Evolutionary conservation across 2,329 filamentous ascomycete species (phyloP), one percentile per base, ranked within the genome.

Genomic region (Leptographium radiaticola): DNA sequence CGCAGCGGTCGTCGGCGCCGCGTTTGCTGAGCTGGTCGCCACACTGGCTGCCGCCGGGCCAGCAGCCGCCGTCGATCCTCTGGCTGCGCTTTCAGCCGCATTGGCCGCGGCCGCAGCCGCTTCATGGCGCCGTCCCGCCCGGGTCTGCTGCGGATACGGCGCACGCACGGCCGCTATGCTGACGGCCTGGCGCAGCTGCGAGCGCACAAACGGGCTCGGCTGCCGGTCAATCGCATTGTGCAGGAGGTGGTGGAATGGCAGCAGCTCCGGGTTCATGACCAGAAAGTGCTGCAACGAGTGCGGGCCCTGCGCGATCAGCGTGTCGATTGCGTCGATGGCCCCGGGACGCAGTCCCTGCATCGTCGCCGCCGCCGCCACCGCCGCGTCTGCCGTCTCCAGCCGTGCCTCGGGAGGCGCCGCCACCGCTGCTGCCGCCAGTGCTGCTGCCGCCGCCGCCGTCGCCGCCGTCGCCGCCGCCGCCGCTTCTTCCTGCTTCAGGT

Each of bases 401-500:
- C 25, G 25, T 25, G 25, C 25, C 5, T 39, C 36, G 36, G 6
- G 36, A 7, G 36, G 11, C 15, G 13, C 39, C 39, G n/a, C 39
- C 39, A 2, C 15, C 34, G 34, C 34, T 13, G 34, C 34, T 13
- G 34, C 34, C 6, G 9, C 34, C 34, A 36, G 4, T 13, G 12
- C 34, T 13, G 9, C 34, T 13, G 9, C 34, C 34, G 12, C 34
- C 34, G 9, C 34, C 34, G 9, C 34, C 34, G 34, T 13, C 34
- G 34, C 34, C 34, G 34, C 34, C 34, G 34, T 36, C 34, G 79
- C 79, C 16, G 76, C 72, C 1, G 70, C 67, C 0, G 79, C 76
- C 2, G 82, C 84, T 55, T 87, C 83, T 63, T 87, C 84, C 65
- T 94, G 88, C 42, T 82, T 77, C 11, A 95, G 74, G 46, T 80